Evolutionary conservation across 352 stramenopile species (phyloP).

Genomic region (Nothophytophthora sp.): DNA sequence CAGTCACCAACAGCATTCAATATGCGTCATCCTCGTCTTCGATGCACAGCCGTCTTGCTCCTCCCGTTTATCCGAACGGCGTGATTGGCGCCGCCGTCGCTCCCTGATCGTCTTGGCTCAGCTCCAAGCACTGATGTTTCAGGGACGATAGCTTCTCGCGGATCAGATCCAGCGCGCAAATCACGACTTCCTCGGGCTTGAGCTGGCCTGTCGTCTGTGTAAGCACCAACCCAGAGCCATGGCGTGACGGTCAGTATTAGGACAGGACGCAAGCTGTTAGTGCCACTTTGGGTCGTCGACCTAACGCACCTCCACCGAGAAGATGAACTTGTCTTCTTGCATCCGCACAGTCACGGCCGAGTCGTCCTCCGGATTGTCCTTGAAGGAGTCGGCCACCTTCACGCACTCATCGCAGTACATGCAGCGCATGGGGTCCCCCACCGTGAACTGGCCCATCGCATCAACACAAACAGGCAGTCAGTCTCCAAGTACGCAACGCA

Average conservation of each 20-base stretch:
- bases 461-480: conserved; percentile 1
- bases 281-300: too few relatives aligned
- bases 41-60: conserved; percentile 13
- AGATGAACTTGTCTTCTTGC: conserved; percentile 95
- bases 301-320: conserved; percentile 90
- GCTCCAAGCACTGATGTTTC: conserved; percentile 86
- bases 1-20: not conserved
- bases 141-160: conserved; percentile 85
- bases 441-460: conserved; percentile 42
- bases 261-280: too few relatives aligned
- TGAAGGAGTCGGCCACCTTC: conserved; percentile 92
- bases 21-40: not conserved
- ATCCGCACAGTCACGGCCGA: conserved; percentile 91
- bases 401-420: conserved; percentile 97
- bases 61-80: conserved; percentile 69
- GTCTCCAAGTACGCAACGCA: not conserved
- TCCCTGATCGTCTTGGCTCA: conserved; percentile 80
- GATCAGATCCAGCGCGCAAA: conserved; percentile 86
- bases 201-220: conserved; percentile 80
- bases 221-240: not conserved
- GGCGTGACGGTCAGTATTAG: not conserved
- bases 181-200: conserved; percentile 85
- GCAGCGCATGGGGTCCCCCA: conserved; percentile 76
- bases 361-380: conserved; percentile 95
- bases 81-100: conserved; percentile 63